Evolutionary conservation across 345 rosid species (phyloP).

Genomic region (Corchorus capsularis): DNA sequence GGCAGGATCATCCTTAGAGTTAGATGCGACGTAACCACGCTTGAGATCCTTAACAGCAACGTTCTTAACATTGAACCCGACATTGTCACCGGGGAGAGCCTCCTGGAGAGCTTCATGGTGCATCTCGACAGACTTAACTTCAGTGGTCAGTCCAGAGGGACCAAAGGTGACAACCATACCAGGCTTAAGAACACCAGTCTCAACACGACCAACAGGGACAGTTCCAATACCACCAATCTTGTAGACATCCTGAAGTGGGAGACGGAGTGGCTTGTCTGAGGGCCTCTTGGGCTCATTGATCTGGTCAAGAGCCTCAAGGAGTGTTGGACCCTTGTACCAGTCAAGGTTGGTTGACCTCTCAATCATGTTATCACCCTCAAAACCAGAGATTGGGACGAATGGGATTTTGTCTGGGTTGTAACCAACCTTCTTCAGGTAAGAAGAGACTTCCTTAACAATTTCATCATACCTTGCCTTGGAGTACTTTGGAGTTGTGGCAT

Average conservation of each 20-base stretch:
- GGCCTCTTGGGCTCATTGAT: slow-evolving; percentile 46
- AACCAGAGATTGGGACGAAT: slow-evolving; percentile 44
- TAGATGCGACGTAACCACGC: slow-evolving; percentile 33
- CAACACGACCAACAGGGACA: slow-evolving; percentile 59
- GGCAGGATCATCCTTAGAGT: slow-evolving; percentile 38
- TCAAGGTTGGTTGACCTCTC: slow-evolving; percentile 50
- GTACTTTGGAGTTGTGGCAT: slow-evolving; percentile 48
- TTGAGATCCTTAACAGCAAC: slow-evolving; percentile 36
- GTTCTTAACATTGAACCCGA: slow-evolving; percentile 37
- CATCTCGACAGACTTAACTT: slow-evolving; percentile 37
- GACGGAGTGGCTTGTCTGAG: slow-evolving; percentile 52
- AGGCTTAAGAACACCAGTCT: slow-evolving; percentile 43
- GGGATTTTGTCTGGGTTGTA: slow-evolving; percentile 49
- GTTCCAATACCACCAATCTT: slow-evolving; percentile 69
- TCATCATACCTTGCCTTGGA: slow-evolving; percentile 48
- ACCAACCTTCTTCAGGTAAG: slow-evolving; percentile 48
- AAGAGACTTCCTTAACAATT: slow-evolving; percentile 49
- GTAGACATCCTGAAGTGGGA: slow-evolving; percentile 64
- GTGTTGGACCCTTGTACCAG: slow-evolving; percentile 54
- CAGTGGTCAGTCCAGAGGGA: slow-evolving; percentile 31
- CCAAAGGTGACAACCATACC: slow-evolving; percentile 34
- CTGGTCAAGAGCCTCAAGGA: slow-evolving; percentile 42
- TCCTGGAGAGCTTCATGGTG: slow-evolving; percentile 35
- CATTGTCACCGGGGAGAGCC: slow-evolving; percentile 37
- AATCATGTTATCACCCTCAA: slow-evolving; percentile 51